phyloP scores from a whole-genome alignment of 73 alveolate species.

The Stentor coeruleus region DNA sequence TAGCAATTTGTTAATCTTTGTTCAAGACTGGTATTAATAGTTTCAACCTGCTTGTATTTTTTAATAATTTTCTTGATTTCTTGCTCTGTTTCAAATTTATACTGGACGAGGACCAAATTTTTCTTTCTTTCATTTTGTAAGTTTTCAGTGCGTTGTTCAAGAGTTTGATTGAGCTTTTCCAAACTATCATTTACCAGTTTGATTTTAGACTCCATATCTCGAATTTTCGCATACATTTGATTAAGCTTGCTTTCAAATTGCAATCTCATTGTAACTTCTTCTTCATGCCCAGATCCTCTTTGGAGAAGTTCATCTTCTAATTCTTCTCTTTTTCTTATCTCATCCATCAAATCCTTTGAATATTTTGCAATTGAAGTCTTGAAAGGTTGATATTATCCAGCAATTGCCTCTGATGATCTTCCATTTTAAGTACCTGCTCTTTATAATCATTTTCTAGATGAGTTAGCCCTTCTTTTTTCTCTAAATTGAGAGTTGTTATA shows the following conservation, averaged over 20 bases:
- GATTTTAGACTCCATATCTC: not conserved
- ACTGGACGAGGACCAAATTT: not conserved
- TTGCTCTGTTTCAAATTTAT: not conserved
- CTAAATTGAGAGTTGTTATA: slow-evolving; percentile 38
- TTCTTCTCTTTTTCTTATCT: not conserved
- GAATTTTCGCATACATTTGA: not conserved
- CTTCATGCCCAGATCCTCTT: slow-evolving; percentile 47
- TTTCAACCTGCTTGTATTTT: not conserved
- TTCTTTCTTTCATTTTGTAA: not conserved
- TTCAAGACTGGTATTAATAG: not conserved
- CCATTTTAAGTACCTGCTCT: not conserved
- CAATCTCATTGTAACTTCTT: slow-evolving; percentile 55
- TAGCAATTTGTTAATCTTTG: not conserved
- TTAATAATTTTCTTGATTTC: not conserved
- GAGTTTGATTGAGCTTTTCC: not conserved
- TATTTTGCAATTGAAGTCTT: not conserved
- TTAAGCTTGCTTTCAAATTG: slow-evolving; percentile 42
- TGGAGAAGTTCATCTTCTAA: slow-evolving; percentile 1
- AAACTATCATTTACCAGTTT: not conserved
- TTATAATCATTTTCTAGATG: slow-evolving; percentile 37
- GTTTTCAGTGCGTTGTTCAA: not conserved
- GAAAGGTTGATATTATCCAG: not conserved
- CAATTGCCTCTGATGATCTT: not conserved
- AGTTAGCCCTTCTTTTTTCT: slow-evolving; percentile 38
- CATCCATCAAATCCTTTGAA: not conserved